Percentiles rank a stretch among this genome's conserved stretches.
These are phyloP conservation scores for Solanum etuberosum DNA, from an alignment of 257 asterid genomes.

Conservation along the genomic window DNA sequence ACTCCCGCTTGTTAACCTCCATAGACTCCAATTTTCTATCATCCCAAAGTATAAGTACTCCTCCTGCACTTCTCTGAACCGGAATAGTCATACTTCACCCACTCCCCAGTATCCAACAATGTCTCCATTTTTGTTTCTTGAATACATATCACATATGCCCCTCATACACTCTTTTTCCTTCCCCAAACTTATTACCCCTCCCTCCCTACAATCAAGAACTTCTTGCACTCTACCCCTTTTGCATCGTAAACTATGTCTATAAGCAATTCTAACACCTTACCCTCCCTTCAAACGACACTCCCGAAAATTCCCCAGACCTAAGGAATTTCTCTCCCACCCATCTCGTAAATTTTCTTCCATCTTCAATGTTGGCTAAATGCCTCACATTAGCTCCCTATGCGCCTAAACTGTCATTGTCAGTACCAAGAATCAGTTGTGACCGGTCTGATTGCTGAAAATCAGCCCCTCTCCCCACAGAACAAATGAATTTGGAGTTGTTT, in stretches of 20 bases:
- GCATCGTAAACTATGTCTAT: neutral
- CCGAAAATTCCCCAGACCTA: neutral
- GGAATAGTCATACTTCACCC: neutral
- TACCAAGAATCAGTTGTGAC: neutral
- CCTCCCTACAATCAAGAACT: neutral
- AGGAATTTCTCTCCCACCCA: neutral
- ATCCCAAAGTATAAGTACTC: neutral
- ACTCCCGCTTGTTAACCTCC: neutral
- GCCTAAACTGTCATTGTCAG: neutral
- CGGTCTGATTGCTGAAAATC: neutral
- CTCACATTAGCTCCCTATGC: neutral
- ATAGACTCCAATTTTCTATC: neutral
- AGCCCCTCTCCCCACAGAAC: neutral
- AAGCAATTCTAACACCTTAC: neutral
- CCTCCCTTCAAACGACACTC: neutral
- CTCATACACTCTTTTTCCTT: neutral
- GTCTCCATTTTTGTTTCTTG: neutral
- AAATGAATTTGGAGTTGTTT: neutral
- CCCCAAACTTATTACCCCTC: neutral
- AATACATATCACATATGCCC: neutral
- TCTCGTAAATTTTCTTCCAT: neutral
- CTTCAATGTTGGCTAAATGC: neutral
- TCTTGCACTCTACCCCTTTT: neutral
- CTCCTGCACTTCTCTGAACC: neutral
- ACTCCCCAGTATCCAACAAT: neutral